Percentiles rank a stretch among this genome's conserved stretches.
These are phyloP conservation scores for Inonotus hispidus DNA, from an alignment of 1,284 basidiomycete species.

Conservation along the genomic window DNA sequence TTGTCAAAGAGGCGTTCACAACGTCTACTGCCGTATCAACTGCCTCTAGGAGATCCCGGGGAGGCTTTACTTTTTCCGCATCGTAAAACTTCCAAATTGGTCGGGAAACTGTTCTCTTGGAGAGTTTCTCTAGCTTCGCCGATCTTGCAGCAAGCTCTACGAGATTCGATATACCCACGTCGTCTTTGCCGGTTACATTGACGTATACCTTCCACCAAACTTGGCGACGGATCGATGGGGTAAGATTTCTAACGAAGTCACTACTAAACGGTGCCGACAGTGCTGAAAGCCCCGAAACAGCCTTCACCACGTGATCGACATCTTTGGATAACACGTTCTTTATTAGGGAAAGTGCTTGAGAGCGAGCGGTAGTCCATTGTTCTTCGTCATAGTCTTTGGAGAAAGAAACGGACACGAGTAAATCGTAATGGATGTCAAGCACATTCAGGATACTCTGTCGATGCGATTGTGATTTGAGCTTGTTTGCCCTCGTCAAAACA, in stretches of 20 bases:
- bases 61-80: conserved; percentile 17
- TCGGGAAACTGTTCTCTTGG: conserved; percentile 42
- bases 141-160: conserved; percentile 51
- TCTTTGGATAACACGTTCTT: conserved; percentile 13
- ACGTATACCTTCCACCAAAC: conserved; percentile 70
- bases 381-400: conserved; percentile 19
- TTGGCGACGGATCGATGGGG: conserved; percentile 44
- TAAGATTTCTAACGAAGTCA: conserved; percentile 35
- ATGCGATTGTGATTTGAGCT: conserved; percentile 4
- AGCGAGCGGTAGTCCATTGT: conserved; percentile 18
- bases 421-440: conserved; percentile 21
- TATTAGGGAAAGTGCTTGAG: conserved; percentile 10
- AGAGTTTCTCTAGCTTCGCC: conserved; percentile 63
- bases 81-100: conserved; percentile 30
- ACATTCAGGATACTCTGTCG: conserved; percentile 11
- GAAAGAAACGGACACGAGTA: conserved; percentile 32
- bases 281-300: conserved; percentile 41
- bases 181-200: conserved; percentile 51
- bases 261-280: conserved; percentile 40
- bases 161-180: conserved; percentile 50
- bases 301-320: conserved; percentile 21
- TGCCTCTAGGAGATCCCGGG: conserved; percentile 13
- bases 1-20: conserved; percentile 54
- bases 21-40: conserved; percentile 33
- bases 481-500: conserved; percentile 17